Conservation (phyloP, 2,329 filamentous ascomycete genomes). For the Penicillium sp. region DNA sequence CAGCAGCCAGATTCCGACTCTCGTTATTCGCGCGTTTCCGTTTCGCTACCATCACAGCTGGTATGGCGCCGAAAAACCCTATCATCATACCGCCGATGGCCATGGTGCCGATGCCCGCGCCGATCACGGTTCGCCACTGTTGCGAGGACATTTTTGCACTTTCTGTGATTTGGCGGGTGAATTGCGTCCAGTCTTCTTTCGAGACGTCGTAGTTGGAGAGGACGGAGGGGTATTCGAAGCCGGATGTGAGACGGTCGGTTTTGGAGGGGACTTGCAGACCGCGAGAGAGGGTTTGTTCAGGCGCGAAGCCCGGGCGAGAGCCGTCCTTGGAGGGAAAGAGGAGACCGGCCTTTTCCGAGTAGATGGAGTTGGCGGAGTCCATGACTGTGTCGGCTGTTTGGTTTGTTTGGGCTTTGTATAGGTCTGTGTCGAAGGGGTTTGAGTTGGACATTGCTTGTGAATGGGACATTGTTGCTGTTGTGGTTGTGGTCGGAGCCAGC, state of each 20-base stretch:
- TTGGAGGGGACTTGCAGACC: constrained; percentile 30
- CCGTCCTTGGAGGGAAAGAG: constrained; percentile 16
- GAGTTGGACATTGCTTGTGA: background rate
- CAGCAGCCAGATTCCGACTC: constrained; percentile 22
- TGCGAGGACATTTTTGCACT: constrained; percentile 24
- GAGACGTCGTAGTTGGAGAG: constrained; percentile 21
- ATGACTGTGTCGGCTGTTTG: background rate
- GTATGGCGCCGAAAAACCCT: constrained; percentile 26
- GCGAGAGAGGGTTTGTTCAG: constrained; percentile 17
- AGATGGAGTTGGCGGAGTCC: constrained; percentile 1
- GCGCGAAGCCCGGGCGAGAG: constrained; percentile 19
- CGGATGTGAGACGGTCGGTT: constrained; percentile 23
- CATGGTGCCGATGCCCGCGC: constrained; percentile 26
- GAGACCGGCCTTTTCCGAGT: constrained; percentile 13
- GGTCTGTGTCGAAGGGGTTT: background rate
- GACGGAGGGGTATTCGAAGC: constrained; percentile 28
- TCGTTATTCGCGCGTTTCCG: constrained; percentile 21
- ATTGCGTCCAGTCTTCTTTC: constrained; percentile 22
- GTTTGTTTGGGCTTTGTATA: background rate
- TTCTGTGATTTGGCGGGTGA: constrained; percentile 25
- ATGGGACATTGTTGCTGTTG: background rate
- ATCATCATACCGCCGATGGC: constrained; percentile 29
- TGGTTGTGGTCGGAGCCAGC: background rate
- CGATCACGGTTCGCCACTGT: constrained; percentile 29
- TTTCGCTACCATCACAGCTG: constrained; percentile 23